Conservation (phyloP, 176 grass and related monocot genomes). For the Triticum urartu region DNA sequence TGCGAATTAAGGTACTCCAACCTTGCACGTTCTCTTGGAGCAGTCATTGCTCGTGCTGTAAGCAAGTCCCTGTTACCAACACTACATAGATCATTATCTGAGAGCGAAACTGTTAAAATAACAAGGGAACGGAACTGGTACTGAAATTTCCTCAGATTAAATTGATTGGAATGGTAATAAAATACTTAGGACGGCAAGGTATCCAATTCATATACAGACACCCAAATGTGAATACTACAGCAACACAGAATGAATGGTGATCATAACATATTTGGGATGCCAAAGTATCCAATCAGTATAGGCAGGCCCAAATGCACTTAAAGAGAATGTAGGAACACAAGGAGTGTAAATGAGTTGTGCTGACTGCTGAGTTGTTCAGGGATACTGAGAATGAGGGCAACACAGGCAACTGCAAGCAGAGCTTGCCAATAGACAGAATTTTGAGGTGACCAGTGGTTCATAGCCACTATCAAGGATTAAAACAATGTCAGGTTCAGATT, state of each 20-base stretch:
- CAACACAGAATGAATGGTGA: not conserved
- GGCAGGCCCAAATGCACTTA: too few species aligned
- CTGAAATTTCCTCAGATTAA: not conserved
- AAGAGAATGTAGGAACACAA: too few species aligned
- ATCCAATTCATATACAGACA: not conserved
- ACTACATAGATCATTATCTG: not conserved
- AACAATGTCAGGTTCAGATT: not conserved
- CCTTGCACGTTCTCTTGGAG: conserved; percentile 5
- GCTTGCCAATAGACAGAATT: not conserved
- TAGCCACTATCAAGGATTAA: not conserved
- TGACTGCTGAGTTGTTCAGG: too few species aligned
- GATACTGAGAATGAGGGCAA: not conserved
- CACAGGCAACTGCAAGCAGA: not conserved
- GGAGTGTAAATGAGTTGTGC: too few species aligned
- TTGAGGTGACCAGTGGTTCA: not conserved
- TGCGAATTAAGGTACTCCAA: conserved; percentile 65
- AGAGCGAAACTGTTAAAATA: not conserved
- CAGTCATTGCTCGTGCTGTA: conserved; percentile 14
- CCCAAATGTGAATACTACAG: conserved; percentile 4
- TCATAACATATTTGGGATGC: too few species aligned
- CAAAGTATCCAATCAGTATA: not conserved
- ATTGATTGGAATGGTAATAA: not conserved
- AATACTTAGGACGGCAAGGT: not conserved
- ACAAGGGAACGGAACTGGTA: not conserved
- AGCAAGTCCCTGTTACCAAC: not conserved